Base-by-base conservation (phyloP, 345 rosid species). In the Streptanthus diversifolius region DNA sequence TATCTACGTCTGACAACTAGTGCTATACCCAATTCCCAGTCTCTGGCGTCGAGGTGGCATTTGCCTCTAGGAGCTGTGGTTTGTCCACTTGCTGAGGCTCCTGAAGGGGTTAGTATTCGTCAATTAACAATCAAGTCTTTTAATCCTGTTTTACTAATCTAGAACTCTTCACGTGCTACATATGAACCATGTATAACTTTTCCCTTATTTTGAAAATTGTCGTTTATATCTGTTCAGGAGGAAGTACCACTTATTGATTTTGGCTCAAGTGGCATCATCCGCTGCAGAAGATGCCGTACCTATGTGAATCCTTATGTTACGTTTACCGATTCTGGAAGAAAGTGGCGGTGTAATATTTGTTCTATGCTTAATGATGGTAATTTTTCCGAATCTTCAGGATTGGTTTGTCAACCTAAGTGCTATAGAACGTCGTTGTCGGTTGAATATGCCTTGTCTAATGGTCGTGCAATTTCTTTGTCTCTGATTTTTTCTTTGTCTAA, bases 321-420 rank as follows among this genome's bases (percentile, higher is more conserved):
- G 4, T 95, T 95, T 83, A 80, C 95, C 0, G 99, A 95, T 83
- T 84, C 92, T 68, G 99, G 99, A 82, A 86, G 97, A 76, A 95
- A 95, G 84, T 95, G 99, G 99, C 91, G 98, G 18, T 95, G 99
- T 86, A 95, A 95, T 84, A 86, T 95, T 61, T 95, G 98, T 78
- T 63, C 91, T 44, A 79, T 92, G 72, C 95, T 86, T 36, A 95
- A 95, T 83, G 99, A 95, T 33, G 99, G 99, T 95, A 86, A 82
- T 30, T 66, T 53, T 15, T 66, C 45, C 35, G 35, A 22, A 37
- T 45, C 48, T 21, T 19, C 13, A 69, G 25, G 8, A 52, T 41
- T 35, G 3, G 15, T 60, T 62, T 60, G 36, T 21, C 55, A 30
- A 56, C 29, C 21, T 37, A 15, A 12, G 19, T 59, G 68, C 19